Evolutionary conservation across 306 rosid species (phyloP), one percentile per base, ranked within the genome.

Genomic region (Crotalaria pallida): DNA sequence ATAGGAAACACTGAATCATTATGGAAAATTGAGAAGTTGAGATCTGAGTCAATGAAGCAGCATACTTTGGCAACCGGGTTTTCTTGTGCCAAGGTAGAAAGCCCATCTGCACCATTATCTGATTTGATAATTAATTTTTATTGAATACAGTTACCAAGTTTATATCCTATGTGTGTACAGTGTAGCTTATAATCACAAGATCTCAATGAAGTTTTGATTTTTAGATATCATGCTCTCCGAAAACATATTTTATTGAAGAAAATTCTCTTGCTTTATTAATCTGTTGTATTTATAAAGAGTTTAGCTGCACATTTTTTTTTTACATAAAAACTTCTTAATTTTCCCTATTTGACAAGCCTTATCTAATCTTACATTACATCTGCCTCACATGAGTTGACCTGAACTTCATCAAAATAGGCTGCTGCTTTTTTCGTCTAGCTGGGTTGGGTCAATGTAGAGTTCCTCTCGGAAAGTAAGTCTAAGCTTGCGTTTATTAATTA

Each of bases 11-110:
- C 58, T 3, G 83, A 83, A 43, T 76, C 91, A 41, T 80, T 91
- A 67, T 85, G 92, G 95, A 85, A 77, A 83, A 82, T 84, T 71
- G 91, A 94, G 83, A 86, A 85, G 75, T 69, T 91, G 74, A 86
- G 96, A 79, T 86, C 92, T 2, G 81, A 86, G 79, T 58, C 89
- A 29, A 74, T 50, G 84, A 91, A 91, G 84, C 81, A 58, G 53
- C 97, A 91, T 52, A 86, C 89, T 45, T 74, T 94, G 77, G 59
- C 71, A 64, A 87, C 75, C 77, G 96, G 93, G 38, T 76, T 93
- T 81, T 77, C 96, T 45, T 84, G 96, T 70, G 93, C 84, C 49
- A 92, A 92, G 98, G 98, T 92, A 65, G 60, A 44, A 16, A 73
- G 47, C 57, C 17, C 8, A 13, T 79, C 7, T 29, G 7, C 48